Conservation (phyloP, 2,329 filamentous ascomycete species). For the Blastomyces silverae region DNA sequence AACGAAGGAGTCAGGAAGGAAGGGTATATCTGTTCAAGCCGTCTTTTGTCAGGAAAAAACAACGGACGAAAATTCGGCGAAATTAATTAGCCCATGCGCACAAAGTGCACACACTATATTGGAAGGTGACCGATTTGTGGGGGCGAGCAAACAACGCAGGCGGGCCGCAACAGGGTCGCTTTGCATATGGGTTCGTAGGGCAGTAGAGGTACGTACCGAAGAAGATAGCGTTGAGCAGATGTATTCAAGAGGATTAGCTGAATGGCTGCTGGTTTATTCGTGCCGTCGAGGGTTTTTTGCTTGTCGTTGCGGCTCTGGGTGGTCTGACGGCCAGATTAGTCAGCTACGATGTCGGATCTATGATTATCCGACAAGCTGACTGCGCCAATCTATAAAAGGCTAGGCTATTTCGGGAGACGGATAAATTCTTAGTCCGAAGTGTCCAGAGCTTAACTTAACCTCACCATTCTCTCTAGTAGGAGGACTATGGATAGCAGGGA, state of each 20-base stretch:
- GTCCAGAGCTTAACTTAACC: neutral
- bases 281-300: conserved; percentile 13
- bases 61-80: conserved; percentile 6
- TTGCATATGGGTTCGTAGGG: neutral
- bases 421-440: neutral
- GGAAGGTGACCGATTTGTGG: conserved; percentile 6
- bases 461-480: neutral
- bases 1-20: conserved; percentile 2
- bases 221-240: conserved; percentile 7
- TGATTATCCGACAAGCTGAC: neutral
- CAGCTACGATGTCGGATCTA: neutral
- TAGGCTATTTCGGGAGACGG: neutral
- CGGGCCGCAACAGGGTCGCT: conserved; percentile 1
- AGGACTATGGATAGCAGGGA: neutral
- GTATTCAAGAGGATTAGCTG: neutral
- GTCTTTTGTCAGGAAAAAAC: neutral
- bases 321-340: neutral
- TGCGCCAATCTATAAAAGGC: neutral
- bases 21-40: conserved; percentile 7
- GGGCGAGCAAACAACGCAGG: neutral
- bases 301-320: conserved; percentile 5
- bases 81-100: conserved; percentile 5
- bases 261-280: conserved; percentile 11
- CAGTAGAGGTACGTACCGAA: conserved; percentile 6
- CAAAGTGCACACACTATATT: conserved; percentile 2